phyloP scores from a whole-genome alignment of 1,284 basidiomycete species.

The Tilletiaria anomala region DNA sequence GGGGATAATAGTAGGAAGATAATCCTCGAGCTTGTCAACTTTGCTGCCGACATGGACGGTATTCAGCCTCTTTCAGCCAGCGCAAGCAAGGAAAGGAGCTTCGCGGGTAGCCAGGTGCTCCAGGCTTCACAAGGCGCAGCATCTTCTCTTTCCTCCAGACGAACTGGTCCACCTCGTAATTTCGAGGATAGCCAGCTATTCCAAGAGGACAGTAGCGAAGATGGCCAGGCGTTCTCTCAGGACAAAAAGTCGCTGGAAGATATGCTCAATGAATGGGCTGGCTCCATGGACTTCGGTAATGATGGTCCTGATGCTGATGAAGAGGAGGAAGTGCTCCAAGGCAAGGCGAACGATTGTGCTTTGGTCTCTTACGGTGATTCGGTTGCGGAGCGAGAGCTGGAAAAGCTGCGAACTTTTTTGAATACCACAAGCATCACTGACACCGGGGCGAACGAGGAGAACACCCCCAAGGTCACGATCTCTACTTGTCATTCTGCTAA shows the following conservation, averaged over 20 bases:
- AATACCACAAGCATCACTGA: constrained; percentile 75
- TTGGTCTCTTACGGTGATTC: not conserved
- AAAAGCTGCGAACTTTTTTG: constrained; percentile 55
- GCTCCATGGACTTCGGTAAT: not conserved
- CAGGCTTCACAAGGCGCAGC: not conserved
- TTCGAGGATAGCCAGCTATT: no score
- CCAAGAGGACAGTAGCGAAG: no score
- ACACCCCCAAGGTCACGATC: constrained; percentile 52
- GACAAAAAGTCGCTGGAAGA: no score
- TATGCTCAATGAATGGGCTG: not conserved
- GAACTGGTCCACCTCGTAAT: no score
- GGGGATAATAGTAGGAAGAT: not conserved
- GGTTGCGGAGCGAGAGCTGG: constrained; percentile 6
- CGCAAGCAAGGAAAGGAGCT: not conserved
- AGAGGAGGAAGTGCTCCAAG: not conserved
- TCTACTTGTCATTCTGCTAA: constrained; percentile 81
- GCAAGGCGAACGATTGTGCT: not conserved
- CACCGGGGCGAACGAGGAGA: constrained; percentile 44
- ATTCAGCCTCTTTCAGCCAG: not conserved
- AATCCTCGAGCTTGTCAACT: not conserved
- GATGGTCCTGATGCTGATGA: not conserved
- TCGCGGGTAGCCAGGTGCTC: not conserved
- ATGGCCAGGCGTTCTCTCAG: no score
- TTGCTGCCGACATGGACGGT: not conserved
- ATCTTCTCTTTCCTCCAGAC: not conserved